Evolutionary conservation across 768 basidiomycete species (phyloP).

Genomic region (Mycena vulgaris): DNA sequence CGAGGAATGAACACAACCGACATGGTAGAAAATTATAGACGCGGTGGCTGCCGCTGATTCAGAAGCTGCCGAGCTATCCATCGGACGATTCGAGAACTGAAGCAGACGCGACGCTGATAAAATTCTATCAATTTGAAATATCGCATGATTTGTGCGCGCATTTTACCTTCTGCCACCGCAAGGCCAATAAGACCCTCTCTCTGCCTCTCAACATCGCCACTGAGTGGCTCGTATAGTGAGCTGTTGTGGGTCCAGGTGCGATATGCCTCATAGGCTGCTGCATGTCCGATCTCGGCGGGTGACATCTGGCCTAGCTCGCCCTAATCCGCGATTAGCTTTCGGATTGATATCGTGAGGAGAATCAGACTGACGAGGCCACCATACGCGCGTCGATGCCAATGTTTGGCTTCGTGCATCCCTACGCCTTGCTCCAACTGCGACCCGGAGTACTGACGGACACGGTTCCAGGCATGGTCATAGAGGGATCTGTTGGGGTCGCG

Average conservation of each 20-base stretch:
- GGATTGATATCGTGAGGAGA: neutral
- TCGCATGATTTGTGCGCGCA: constrained; percentile 1
- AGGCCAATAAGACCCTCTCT: constrained; percentile 77
- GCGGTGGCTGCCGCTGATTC: constrained; percentile 82
- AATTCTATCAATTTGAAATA: constrained; percentile 17
- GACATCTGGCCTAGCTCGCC: constrained; percentile 65
- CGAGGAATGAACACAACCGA: constrained; percentile 42
- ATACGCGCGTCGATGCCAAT: constrained; percentile 79
- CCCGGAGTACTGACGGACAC: constrained; percentile 59
- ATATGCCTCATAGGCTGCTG: constrained; percentile 85
- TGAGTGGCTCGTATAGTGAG: constrained; percentile 68
- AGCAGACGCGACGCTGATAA: constrained; percentile 71
- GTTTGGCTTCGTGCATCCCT: constrained; percentile 71
- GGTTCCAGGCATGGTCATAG: constrained; percentile 68
- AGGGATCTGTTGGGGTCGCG: constrained; percentile 67
- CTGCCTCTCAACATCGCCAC: constrained; percentile 72
- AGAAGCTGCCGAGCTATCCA: constrained; percentile 65
- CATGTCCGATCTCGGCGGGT: constrained; percentile 78
- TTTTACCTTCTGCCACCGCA: constrained; percentile 79
- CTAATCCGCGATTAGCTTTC: constrained; percentile 47
- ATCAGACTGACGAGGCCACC: constrained; percentile 65
- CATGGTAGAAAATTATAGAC: constrained; percentile 70
- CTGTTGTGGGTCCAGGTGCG: constrained; percentile 75
- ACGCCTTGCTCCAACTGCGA: constrained; percentile 59
- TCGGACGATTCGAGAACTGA: constrained; percentile 61